These are phyloP conservation scores for Crithidia thermophila DNA, from an alignment of 208 protist genomes.

Conservation along the genomic window DNA sequence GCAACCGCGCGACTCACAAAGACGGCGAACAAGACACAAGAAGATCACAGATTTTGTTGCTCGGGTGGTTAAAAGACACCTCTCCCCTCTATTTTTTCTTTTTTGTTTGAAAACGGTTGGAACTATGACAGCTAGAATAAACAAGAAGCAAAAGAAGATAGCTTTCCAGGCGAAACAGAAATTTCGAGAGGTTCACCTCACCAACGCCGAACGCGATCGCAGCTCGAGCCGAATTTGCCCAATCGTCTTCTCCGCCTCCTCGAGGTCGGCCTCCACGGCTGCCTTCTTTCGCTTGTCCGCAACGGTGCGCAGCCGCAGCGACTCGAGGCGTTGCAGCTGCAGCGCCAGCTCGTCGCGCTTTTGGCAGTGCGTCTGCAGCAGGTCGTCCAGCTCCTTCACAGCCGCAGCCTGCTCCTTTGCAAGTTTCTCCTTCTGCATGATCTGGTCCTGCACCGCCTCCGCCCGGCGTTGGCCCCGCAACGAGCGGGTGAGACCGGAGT, in stretches of 20 bases:
- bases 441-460: constrained; percentile 21
- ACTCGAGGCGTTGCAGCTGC: constrained; percentile 67
- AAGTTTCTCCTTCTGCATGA: constrained; percentile 30
- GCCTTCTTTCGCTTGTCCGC: constrained; percentile 54
- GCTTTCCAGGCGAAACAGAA: not conserved
- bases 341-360: constrained; percentile 57
- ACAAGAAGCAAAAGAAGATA: too few species aligned
- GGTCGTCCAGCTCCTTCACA: constrained; percentile 55
- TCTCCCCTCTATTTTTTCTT: too few species aligned
- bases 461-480: constrained; percentile 19
- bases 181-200: constrained; percentile 3
- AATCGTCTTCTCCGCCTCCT: constrained; percentile 51
- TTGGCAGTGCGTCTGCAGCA: constrained; percentile 55
- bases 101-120: too few species aligned
- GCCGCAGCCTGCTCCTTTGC: constrained; percentile 16
- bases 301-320: constrained; percentile 47
- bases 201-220: constrained; percentile 28
- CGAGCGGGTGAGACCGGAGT: constrained; percentile 8
- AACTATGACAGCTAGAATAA: too few species aligned
- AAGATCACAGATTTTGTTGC: too few species aligned
- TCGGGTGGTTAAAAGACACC: too few species aligned
- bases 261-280: constrained; percentile 44
- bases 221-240: constrained; percentile 62
- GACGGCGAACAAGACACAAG: too few species aligned
- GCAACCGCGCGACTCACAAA: too few species aligned